Evolutionary conservation across 768 basidiomycete genomes (phyloP).

Genomic region (Serendipita vermifera): DNA sequence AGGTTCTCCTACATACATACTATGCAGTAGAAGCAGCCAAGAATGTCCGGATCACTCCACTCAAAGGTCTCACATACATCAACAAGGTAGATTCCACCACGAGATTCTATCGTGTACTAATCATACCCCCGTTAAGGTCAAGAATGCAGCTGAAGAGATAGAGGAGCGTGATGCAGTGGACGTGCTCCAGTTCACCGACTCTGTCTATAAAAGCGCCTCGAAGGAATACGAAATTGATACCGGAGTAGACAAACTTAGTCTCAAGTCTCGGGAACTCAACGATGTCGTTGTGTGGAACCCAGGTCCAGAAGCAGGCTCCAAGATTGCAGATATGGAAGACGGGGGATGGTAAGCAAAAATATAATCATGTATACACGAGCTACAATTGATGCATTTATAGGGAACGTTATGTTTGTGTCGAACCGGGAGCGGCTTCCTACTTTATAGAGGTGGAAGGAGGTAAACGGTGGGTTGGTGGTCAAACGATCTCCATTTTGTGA

Average conservation of each 20-base stretch:
- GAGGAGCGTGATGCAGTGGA: constrained; percentile 54
- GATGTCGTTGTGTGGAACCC: constrained; percentile 97
- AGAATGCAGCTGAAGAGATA: constrained; percentile 33
- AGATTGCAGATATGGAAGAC: constrained; percentile 81
- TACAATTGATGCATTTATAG: constrained; percentile 25
- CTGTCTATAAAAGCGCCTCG: constrained; percentile 57
- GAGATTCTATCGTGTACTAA: too few species aligned
- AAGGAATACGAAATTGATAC: constrained; percentile 45
- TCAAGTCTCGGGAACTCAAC: constrained; percentile 45
- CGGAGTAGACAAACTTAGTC: constrained; percentile 36
- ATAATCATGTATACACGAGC: constrained; percentile 6
- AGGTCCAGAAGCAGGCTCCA: constrained; percentile 47
- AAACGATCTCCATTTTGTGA: constrained; percentile 41
- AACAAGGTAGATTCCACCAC: too few species aligned
- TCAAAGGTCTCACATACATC: constrained; percentile 51
- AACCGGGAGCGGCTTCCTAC: constrained; percentile 74
- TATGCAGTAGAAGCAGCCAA: constrained; percentile 52
- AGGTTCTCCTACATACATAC: constrained; percentile 89
- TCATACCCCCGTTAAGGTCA: too few species aligned
- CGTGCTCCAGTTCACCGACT: constrained; percentile 56
- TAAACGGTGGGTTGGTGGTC: constrained; percentile 63
- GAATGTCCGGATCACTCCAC: constrained; percentile 45
- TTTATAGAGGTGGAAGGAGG: constrained; percentile 52
- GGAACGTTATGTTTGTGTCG: constrained; percentile 80
- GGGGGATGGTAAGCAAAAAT: constrained; percentile 56